phyloP scores from a whole-genome alignment of 352 stramenopile species.

The Phytopythium litorale region DNA sequence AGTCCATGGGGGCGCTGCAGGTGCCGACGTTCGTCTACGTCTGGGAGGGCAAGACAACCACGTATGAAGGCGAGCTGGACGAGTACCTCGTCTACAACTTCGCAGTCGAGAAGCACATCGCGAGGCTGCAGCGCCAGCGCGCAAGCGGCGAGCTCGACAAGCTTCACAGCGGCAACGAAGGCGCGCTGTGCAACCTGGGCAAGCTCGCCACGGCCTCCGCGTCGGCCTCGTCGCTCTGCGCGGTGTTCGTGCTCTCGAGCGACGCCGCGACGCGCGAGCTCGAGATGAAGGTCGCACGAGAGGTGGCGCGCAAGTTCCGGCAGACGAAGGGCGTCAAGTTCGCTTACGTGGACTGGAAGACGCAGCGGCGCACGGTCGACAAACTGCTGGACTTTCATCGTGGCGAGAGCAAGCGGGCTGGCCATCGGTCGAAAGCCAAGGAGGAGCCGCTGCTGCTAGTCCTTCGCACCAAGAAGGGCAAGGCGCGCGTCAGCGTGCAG shows the following conservation, averaged over 20 bases:
- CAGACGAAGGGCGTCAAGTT: slow-evolving; percentile 57
- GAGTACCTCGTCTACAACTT: slow-evolving; percentile 85
- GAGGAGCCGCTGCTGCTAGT: slow-evolving; percentile 52
- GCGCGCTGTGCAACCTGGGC: slow-evolving; percentile 72
- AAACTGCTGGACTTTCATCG: slow-evolving; percentile 37
- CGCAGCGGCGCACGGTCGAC: slow-evolving; percentile 42
- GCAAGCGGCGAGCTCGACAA: slow-evolving; percentile 65
- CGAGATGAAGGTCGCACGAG: slow-evolving; percentile 50
- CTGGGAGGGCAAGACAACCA: slow-evolving; percentile 45
- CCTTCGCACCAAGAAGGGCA: slow-evolving; percentile 59
- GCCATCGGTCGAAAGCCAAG: slow-evolving; percentile 9
- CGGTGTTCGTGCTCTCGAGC: slow-evolving; percentile 66
- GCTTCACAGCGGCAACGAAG: slow-evolving; percentile 67
- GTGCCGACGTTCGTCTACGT: slow-evolving; percentile 70
- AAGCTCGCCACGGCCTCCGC: slow-evolving; percentile 42
- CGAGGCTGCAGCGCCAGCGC: slow-evolving; percentile 58
- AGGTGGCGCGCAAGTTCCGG: slow-evolving; percentile 63
- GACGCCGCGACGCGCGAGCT: slow-evolving; percentile 30
- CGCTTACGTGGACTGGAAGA: slow-evolving; percentile 74
- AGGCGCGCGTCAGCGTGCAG: slow-evolving; percentile 51
- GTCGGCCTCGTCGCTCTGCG: slow-evolving; percentile 65
- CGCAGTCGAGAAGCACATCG: slow-evolving; percentile 78
- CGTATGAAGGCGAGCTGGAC: slow-evolving; percentile 64
- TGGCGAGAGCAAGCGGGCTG: slow-evolving; percentile 9
- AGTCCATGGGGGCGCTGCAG: slow-evolving; percentile 23